Percentiles rank a stretch among this genome's conserved stretches.
Evolutionary conservation across 2,329 filamentous ascomycete species (phyloP).

Genomic region (Colletotrichum liriopes): DNA sequence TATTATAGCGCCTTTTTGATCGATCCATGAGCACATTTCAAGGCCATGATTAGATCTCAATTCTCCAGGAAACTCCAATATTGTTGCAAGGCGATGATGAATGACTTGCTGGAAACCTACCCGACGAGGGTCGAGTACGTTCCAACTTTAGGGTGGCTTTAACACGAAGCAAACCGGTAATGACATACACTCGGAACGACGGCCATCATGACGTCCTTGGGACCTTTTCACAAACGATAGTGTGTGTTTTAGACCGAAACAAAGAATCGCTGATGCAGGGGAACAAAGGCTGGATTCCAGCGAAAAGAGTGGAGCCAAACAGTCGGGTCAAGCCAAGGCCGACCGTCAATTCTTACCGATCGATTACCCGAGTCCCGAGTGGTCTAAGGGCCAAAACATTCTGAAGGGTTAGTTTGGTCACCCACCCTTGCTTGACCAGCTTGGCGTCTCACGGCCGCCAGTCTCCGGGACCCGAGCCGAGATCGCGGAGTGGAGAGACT

Average conservation of each 20-base stretch:
- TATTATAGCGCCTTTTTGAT: neutral
- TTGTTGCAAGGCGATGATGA: neutral
- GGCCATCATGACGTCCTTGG: neutral
- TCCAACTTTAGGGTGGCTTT: neutral
- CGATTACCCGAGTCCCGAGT: neutral
- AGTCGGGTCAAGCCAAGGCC: neutral
- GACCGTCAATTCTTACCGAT: neutral
- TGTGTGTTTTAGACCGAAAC: neutral
- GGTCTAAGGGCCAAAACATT: neutral
- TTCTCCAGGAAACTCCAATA: neutral
- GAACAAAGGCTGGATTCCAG: neutral
- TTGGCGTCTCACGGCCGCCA: neutral
- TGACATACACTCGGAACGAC: neutral
- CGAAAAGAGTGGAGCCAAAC: neutral
- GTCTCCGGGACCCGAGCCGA: neutral
- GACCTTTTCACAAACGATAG: neutral
- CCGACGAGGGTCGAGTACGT: neutral
- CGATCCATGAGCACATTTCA: too few relatives aligned
- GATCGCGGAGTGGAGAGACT: neutral
- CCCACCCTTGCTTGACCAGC: neutral
- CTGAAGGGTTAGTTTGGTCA: neutral
- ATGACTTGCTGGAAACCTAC: neutral
- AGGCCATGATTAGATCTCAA: neutral
- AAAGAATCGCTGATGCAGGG: neutral
- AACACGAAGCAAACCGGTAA: neutral